These are phyloP conservation scores for Apiospora arundinis DNA, from an alignment of 2,329 filamentous ascomycete species.

Conservation along the genomic window DNA sequence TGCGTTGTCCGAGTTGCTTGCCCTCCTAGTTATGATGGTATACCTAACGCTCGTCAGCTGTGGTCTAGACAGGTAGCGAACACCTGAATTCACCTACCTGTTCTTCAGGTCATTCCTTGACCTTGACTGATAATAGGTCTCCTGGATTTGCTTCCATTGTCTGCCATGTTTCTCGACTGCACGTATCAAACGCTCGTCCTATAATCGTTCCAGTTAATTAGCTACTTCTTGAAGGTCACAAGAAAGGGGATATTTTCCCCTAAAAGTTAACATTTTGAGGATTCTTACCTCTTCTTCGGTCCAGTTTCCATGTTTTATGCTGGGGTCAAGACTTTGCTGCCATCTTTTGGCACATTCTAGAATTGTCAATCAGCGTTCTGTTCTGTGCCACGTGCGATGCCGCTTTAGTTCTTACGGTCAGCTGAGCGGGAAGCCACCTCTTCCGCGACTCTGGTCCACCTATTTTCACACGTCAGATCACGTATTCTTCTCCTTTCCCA, in stretches of 20 bases:
- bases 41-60: constrained; percentile 11
- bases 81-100: constrained; percentile 18
- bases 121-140: constrained; percentile 28
- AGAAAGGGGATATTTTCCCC: neutral
- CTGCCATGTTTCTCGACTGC: constrained; percentile 30
- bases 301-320: constrained; percentile 39
- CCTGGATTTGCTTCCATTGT: constrained; percentile 34
- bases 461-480: constrained; percentile 28
- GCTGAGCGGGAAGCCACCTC: constrained; percentile 43
- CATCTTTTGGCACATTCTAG: constrained; percentile 54
- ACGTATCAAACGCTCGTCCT: constrained; percentile 31
- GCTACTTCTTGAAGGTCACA: neutral
- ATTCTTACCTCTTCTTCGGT: constrained; percentile 30
- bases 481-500: neutral
- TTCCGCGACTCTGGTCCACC: constrained; percentile 50
- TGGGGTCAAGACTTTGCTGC: constrained; percentile 50
- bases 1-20: constrained; percentile 4
- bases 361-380: neutral
- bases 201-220: neutral
- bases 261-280: neutral
- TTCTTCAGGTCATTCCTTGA: constrained; percentile 36
- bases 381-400: neutral
- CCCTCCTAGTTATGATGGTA: constrained; percentile 24
- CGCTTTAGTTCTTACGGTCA: constrained; percentile 29
- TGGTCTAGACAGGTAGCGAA: rapidly evolving